Conservation (phyloP, 2,329 filamentous ascomycete genomes). For the Xylariaceae sp. region DNA sequence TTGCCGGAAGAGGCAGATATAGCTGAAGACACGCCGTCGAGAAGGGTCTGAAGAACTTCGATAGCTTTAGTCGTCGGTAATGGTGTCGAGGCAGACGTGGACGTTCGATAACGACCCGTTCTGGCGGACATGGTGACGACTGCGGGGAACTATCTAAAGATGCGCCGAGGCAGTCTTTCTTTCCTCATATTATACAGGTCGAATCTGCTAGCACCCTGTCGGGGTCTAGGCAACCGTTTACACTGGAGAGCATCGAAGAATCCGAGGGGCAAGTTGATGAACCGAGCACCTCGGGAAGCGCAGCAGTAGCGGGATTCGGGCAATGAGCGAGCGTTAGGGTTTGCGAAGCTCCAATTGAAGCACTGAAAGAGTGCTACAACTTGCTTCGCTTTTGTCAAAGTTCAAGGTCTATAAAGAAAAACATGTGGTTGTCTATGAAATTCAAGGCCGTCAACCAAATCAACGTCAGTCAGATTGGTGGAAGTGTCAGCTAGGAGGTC, state of each 20-base stretch:
- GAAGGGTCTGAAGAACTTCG: slow-evolving; percentile 58
- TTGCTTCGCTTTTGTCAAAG: neutral
- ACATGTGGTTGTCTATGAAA: neutral
- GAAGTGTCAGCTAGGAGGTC: neutral
- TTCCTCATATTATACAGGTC: slow-evolving; percentile 33
- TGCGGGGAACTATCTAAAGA: slow-evolving; percentile 16
- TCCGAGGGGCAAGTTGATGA: slow-evolving; percentile 5
- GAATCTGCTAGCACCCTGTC: slow-evolving; percentile 31
- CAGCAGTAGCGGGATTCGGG: neutral
- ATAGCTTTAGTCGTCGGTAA: slow-evolving; percentile 61
- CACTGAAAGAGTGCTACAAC: neutral
- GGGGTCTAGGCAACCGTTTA: slow-evolving; percentile 34
- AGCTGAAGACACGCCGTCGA: slow-evolving; percentile 49
- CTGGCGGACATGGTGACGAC: slow-evolving; percentile 52
- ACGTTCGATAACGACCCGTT: slow-evolving; percentile 64
- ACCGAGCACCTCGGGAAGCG: neutral
- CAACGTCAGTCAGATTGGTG: neutral
- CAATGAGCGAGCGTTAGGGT: neutral
- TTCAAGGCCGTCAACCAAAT: neutral
- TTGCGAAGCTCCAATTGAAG: neutral
- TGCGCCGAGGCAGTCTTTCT: slow-evolving; percentile 14
- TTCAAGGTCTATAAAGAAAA: neutral
- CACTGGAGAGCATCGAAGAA: slow-evolving; percentile 33
- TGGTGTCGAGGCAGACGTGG: slow-evolving; percentile 62
- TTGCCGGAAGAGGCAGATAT: slow-evolving; percentile 37